phyloP scores from a whole-genome alignment of 2,329 filamentous ascomycete species.

The Verticillium klebahnii region DNA sequence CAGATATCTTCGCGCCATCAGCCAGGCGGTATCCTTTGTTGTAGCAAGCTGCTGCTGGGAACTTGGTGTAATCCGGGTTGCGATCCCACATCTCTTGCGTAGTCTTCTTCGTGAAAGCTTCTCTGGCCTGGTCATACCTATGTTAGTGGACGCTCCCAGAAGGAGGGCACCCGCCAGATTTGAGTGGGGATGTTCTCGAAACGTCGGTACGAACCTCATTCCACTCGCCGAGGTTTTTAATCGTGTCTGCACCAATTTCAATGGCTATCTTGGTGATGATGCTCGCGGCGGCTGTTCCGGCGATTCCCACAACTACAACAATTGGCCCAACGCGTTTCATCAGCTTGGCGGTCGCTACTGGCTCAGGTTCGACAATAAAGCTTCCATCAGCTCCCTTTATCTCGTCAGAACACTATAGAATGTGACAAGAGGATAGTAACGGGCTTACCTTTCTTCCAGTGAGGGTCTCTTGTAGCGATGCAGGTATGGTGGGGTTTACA shows the following conservation, averaged over 20 bases:
- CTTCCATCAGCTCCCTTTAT: background rate
- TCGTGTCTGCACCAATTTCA: background rate
- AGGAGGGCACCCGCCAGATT: too few species aligned
- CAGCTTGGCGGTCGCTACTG: background rate
- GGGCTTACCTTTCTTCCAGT: background rate
- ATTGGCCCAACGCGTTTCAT: background rate
- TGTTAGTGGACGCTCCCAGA: background rate
- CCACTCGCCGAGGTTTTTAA: background rate
- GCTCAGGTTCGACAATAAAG: background rate
- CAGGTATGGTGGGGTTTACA: background rate
- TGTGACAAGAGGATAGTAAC: too few species aligned
- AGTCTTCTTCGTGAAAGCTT: conserved; percentile 14
- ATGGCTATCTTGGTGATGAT: background rate
- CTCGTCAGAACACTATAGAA: background rate
- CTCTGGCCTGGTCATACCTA: conserved; percentile 7
- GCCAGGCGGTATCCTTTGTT: conserved; percentile 14
- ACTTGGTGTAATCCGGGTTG: conserved; percentile 11
- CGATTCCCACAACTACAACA: background rate
- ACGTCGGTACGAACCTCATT: background rate
- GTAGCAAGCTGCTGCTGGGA: conserved; percentile 12
- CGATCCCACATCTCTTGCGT: conserved; percentile 12
- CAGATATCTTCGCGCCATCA: conserved; percentile 4
- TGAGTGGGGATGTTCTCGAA: background rate
- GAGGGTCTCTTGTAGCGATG: background rate
- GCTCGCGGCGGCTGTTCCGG: background rate